Percentiles rank a stretch among this genome's conserved stretches.
phyloP scores from a whole-genome alignment of 495 filamentous ascomycete species.

The Sphaerosporella brunnea region DNA sequence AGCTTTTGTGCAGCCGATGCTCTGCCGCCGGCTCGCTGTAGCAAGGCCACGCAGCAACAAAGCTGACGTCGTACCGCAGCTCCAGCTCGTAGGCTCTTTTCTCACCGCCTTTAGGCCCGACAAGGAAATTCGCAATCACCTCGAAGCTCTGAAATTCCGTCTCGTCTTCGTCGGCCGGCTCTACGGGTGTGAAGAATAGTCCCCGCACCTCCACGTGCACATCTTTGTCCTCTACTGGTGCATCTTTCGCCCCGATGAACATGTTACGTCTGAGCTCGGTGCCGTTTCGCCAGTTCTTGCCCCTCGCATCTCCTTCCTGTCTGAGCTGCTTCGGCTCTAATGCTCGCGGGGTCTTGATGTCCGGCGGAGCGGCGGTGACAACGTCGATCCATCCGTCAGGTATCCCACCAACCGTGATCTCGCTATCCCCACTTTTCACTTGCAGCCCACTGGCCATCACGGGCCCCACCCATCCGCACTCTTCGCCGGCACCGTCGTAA shows the following conservation, averaged over 20 bases:
- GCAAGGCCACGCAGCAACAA: conserved; percentile 7
- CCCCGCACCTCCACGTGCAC: conserved; percentile 1
- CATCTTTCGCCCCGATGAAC: not conserved
- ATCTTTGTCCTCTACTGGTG: conserved; percentile 6
- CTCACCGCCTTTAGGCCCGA: not conserved
- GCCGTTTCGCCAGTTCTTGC: conserved; percentile 3
- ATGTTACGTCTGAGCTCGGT: not conserved
- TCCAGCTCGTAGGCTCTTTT: not conserved
- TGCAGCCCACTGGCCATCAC: conserved; percentile 9
- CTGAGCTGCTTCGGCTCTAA: conserved; percentile 15
- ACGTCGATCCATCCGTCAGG: conserved; percentile 21
- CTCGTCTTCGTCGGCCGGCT: not conserved
- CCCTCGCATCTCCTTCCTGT: conserved; percentile 15
- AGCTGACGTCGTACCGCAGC: conserved; percentile 5
- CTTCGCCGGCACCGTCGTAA: conserved; percentile 42
- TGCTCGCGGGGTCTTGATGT: conserved; percentile 14
- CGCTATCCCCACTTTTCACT: conserved; percentile 5
- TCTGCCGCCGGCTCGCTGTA: not conserved
- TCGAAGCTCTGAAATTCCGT: conserved; percentile 4
- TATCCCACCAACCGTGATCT: conserved; percentile 5
- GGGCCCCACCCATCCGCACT: conserved; percentile 22
- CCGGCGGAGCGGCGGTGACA: conserved; percentile 6
- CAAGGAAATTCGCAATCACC: not conserved
- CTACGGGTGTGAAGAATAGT: conserved; percentile 1
- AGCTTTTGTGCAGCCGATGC: conserved; percentile 2